Percentiles rank a stretch among this genome's conserved stretches.
These are phyloP conservation scores for Vigna angularis DNA, from an alignment of 306 rosid genomes.

Conservation along the genomic window DNA sequence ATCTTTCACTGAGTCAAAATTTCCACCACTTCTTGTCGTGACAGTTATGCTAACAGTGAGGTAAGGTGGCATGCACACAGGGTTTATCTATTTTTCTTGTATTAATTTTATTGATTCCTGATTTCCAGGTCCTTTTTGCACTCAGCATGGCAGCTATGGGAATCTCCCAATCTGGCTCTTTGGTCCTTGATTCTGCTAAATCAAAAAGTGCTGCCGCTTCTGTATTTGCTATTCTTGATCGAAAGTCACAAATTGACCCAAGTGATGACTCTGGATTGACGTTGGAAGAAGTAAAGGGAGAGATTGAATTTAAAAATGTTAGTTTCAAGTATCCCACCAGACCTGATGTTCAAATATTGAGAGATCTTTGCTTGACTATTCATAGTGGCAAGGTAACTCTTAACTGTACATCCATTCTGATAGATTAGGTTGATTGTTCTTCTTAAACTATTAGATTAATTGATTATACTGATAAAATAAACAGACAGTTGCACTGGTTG, in stretches of 20 bases:
- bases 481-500: slow-evolving; percentile 73
- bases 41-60: not conserved
- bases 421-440: not conserved
- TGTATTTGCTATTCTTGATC: slow-evolving; percentile 71
- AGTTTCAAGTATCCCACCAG: slow-evolving; percentile 77
- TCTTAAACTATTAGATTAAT: slow-evolving; percentile 7
- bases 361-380: slow-evolving; percentile 68
- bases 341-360: slow-evolving; percentile 66
- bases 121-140: slow-evolving; percentile 70
- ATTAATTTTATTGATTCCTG: slow-evolving; percentile 17
- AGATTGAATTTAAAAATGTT: slow-evolving; percentile 68
- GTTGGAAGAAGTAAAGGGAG: slow-evolving; percentile 64
- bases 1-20: slow-evolving; percentile 5
- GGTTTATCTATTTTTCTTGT: not conserved
- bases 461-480: not conserved
- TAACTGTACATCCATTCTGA: not conserved
- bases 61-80: not conserved
- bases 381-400: slow-evolving; percentile 67
- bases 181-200: slow-evolving; percentile 61
- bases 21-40: not conserved
- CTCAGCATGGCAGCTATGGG: slow-evolving; percentile 65
- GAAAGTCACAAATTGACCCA: slow-evolving; percentile 64
- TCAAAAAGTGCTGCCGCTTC: slow-evolving; percentile 71
- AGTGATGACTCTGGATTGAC: slow-evolving; percentile 59
- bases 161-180: slow-evolving; percentile 63